phyloP scores from a whole-genome alignment of 345 rosid genomes.

The Aquilaria malaccensis region DNA sequence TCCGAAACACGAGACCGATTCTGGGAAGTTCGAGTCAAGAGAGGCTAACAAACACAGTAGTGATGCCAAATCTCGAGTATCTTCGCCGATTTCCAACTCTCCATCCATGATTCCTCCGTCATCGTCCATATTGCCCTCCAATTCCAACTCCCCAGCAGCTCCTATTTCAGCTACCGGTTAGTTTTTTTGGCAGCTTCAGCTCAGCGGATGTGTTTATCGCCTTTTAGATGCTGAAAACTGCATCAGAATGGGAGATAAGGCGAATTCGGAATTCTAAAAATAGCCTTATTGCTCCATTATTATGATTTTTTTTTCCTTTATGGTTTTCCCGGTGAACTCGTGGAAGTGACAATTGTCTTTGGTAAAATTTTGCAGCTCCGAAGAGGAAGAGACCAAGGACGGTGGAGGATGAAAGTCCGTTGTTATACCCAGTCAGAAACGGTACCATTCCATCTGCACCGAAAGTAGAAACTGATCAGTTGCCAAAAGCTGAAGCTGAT shows the following conservation, averaged over 20 bases:
- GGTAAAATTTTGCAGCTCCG: conserved; percentile 49
- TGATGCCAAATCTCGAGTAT: conserved; percentile 80
- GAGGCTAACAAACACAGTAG: conserved; percentile 27
- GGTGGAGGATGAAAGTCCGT: conserved; percentile 68
- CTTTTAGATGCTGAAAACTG: conserved; percentile 7
- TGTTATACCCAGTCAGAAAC: conserved; percentile 33
- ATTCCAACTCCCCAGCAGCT: conserved; percentile 51
- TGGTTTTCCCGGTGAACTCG: not conserved
- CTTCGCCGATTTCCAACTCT: conserved; percentile 79
- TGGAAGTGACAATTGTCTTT: not conserved
- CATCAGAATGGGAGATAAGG: conserved; percentile 3
- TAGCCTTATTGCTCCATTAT: no score
- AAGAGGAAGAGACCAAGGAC: conserved; percentile 90
- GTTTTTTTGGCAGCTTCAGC: conserved; percentile 15
- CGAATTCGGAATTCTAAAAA: not conserved
- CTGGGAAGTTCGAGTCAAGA: conserved; percentile 29
- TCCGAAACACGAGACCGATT: conserved; percentile 57
- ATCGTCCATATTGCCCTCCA: conserved; percentile 40
- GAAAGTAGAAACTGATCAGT: conserved; percentile 51
- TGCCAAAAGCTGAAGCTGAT: conserved; percentile 34
- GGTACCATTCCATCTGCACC: conserved; percentile 36
- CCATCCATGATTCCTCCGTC: conserved; percentile 41
- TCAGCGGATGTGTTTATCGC: not conserved
- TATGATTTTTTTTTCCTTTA: not conserved
- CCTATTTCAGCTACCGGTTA: conserved; percentile 58